Conservation (phyloP, 228 moss, liverwort and hornwort genomes). For the Sphagnum magellanicum region DNA sequence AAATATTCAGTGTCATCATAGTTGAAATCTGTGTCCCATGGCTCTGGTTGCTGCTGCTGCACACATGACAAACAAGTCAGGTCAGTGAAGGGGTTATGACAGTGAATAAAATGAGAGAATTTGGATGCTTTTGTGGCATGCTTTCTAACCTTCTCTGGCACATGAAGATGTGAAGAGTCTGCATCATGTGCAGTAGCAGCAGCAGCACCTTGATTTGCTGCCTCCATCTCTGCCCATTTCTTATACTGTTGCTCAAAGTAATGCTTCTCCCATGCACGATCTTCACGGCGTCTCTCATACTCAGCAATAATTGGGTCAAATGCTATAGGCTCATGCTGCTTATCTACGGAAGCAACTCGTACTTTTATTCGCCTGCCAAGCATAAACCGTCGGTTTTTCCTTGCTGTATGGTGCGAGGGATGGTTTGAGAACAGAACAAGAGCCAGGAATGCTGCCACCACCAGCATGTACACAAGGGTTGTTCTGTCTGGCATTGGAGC, state of each 20-base stretch:
- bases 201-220: too few species aligned
- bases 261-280: slow-evolving; percentile 70
- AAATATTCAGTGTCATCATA: slow-evolving; percentile 56
- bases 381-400: slow-evolving; percentile 42
- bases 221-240: slow-evolving; percentile 37
- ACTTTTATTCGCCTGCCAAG: slow-evolving; percentile 39
- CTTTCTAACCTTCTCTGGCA: too few species aligned
- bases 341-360: slow-evolving; percentile 21
- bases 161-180: too few species aligned
- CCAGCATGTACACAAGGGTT: slow-evolving; percentile 45
- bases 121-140: too few species aligned
- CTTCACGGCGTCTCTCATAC: slow-evolving; percentile 56
- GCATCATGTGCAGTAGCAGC: too few species aligned
- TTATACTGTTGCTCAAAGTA: slow-evolving; percentile 56
- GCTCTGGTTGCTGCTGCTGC: slow-evolving; percentile 21
- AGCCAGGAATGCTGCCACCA: slow-evolving; percentile 46
- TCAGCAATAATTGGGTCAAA: slow-evolving; percentile 72
- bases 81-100: too few species aligned
- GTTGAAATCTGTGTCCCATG: slow-evolving; percentile 28
- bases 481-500: slow-evolving; percentile 15
- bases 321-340: slow-evolving; percentile 45
- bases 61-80: too few species aligned
- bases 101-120: too few species aligned
- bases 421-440: slow-evolving; percentile 56
- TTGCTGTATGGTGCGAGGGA: slow-evolving; percentile 26